phyloP scores from a whole-genome alignment of 192 early-diverging fungal species.

The Dimargaris verticillata region DNA sequence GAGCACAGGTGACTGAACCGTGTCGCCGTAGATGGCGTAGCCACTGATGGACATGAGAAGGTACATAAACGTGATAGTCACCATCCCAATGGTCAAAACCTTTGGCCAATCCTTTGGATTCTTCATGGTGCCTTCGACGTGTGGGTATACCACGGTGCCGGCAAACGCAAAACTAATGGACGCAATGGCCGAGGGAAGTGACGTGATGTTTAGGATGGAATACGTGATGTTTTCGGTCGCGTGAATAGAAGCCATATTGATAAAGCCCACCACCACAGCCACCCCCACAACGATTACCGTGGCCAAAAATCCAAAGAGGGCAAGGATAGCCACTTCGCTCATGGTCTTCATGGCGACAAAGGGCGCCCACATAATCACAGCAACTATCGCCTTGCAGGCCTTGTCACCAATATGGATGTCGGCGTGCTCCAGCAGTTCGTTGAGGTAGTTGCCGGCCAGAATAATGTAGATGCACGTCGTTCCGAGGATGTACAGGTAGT shows the following conservation, averaged over 20 bases:
- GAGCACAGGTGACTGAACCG: conserved; percentile 51
- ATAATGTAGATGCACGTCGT: conserved; percentile 54
- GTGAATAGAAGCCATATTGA: conserved; percentile 24
- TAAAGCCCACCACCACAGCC: conserved; percentile 41
- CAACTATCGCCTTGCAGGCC: conserved; percentile 47
- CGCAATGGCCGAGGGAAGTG: conserved; percentile 53
- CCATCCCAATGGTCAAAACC: conserved; percentile 42
- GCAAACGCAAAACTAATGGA: conserved; percentile 70
- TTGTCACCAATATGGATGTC: conserved; percentile 23
- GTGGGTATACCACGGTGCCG: conserved; percentile 70
- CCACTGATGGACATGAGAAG: conserved; percentile 47
- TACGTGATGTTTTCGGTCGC: conserved; percentile 24
- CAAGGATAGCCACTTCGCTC: conserved; percentile 63
- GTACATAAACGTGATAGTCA: conserved; percentile 52
- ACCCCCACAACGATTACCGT: conserved; percentile 54
- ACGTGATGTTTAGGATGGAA: conserved; percentile 34
- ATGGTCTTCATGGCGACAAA: conserved; percentile 58
- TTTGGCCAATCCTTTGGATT: conserved; percentile 47
- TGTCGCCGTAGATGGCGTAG: conserved; percentile 55
- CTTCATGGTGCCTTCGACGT: conserved; percentile 69
- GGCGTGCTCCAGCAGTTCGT: conserved; percentile 33
- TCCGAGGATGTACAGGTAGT: conserved; percentile 49
- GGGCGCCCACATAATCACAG: conserved; percentile 43
- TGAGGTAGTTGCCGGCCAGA: conserved; percentile 52
- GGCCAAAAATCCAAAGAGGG: conserved; percentile 55